These are phyloP conservation scores for Eimeria sp. DNA, from an alignment of 169 alveolate genomes.

Conservation along the genomic window DNA sequence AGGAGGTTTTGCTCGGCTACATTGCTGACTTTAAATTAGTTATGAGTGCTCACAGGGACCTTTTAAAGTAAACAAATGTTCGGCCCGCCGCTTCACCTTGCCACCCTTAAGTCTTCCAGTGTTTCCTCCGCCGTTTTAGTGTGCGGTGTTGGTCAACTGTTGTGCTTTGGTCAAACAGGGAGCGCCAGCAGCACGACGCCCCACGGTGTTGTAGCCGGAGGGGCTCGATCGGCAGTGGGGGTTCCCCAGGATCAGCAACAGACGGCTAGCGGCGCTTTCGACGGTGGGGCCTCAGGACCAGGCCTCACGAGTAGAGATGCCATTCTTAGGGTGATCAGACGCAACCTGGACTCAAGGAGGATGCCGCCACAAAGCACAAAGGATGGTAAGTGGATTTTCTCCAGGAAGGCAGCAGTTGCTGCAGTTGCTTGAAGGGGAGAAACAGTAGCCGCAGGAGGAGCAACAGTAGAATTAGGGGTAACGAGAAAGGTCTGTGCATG, in stretches of 20 bases:
- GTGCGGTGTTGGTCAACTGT: not conserved
- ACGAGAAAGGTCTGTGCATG: not conserved
- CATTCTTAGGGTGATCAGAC: conserved; percentile 65
- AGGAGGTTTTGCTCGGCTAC: not conserved
- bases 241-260: conserved; percentile 64
- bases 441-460: not conserved
- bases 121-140: not conserved
- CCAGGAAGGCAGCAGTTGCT: not conserved
- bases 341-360: conserved; percentile 78
- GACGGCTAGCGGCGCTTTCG: conserved; percentile 58
- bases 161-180: not conserved
- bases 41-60: not conserved
- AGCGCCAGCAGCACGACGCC: conserved; percentile 76
- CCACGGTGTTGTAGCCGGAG: conserved; percentile 64
- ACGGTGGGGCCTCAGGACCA: conserved; percentile 46
- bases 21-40: not conserved
- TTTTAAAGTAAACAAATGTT: not conserved
- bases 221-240: conserved; percentile 40
- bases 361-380: conserved; percentile 65
- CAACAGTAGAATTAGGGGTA: not conserved
- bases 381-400: conserved; percentile 17
- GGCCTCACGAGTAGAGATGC: conserved; percentile 75
- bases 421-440: not conserved
- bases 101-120: not conserved
- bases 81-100: not conserved